These are phyloP conservation scores for Trypanosoma caninum DNA, from an alignment of 208 protist species.

Conservation along the genomic window DNA sequence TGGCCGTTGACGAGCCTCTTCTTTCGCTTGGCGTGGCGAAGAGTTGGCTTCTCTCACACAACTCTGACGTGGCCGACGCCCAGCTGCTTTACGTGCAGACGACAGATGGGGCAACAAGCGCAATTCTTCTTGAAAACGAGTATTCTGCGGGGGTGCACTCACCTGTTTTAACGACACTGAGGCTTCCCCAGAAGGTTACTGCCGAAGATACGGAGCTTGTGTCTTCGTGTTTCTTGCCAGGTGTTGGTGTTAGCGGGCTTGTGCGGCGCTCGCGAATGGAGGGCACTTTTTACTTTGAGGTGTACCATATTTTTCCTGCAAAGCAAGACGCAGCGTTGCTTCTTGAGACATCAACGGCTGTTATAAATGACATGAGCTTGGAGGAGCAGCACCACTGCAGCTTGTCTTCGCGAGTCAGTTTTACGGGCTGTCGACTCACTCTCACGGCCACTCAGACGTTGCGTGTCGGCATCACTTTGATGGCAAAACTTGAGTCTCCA, in stretches of 20 bases:
- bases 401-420: constrained; percentile 31
- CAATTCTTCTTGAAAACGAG: constrained; percentile 8
- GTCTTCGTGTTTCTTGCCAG: constrained; percentile 17
- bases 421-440: constrained; percentile 27
- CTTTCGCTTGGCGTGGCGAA: constrained; percentile 17
- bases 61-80: neutral
- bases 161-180: constrained; percentile 5
- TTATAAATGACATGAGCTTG: constrained; percentile 27
- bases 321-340: constrained; percentile 20
- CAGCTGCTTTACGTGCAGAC: constrained; percentile 18
- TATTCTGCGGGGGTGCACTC: neutral
- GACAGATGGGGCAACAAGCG: constrained; percentile 6
- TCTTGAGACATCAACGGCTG: constrained; percentile 29
- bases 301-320: constrained; percentile 19
- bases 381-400: constrained; percentile 33
- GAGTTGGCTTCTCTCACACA: constrained; percentile 18
- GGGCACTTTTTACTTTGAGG: constrained; percentile 7
- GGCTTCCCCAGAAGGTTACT: constrained; percentile 8
- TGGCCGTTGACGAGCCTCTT: constrained; percentile 6
- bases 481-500: constrained; percentile 15
- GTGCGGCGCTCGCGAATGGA: constrained; percentile 11
- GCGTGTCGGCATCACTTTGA: constrained; percentile 8
- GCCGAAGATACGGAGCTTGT: constrained; percentile 4
- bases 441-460: neutral
- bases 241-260: constrained; percentile 15